Base-by-base conservation (phyloP, 2,329 filamentous ascomycete genomes). In the Polytolypa hystricis region DNA sequence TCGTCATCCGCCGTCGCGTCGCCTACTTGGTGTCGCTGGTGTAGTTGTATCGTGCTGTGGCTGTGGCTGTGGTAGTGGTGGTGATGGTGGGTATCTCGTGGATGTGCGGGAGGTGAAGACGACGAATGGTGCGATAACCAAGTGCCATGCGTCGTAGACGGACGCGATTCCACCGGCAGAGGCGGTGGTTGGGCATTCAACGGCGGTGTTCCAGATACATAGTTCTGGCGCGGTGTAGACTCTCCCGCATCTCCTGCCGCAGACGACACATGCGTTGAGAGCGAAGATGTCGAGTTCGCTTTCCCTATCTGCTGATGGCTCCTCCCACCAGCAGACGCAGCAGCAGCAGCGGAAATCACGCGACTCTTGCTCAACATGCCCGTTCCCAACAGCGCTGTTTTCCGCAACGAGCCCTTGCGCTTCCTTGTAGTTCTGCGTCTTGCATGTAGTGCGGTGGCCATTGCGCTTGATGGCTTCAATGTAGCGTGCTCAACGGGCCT, bases 1-100 rank as follows among this genome's bases (percentile, higher is more conserved):
- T 93, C 85, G 41, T 93, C 85, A 54, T 93, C 84, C 1, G 84
- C 93, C 3, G 82, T 86, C 17, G 79, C 83, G 25, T 78, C 73
- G 51, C 82, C 70, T 38, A 67, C 14, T 69, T 67, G 21, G 74
- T 70, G 48, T 69, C 74, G 18, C 18, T 14, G 31, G 9, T 9
- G 9, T 11, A 12, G 10, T 35, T 15, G n/a, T 14, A 16, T 6
- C 8, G 12, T 46, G 58, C 47, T 44, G 58, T 21, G 45, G 52
- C 15, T 38, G 27, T n/a, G 35, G 34, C 7, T 26, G 21, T 30
- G 31, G 29, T 12, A 6, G 28, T 32, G 2, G 2, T 23, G 14
- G 15, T 23, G 28, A 33, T 25, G 20, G 21, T 21, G 5, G 10
- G 40, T 37, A 17, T 15, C 12, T 11, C 28, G 33, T n/a, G 33